phyloP scores from a whole-genome alignment of 2,329 filamentous ascomycete species.

The Colletotrichum sojae region DNA sequence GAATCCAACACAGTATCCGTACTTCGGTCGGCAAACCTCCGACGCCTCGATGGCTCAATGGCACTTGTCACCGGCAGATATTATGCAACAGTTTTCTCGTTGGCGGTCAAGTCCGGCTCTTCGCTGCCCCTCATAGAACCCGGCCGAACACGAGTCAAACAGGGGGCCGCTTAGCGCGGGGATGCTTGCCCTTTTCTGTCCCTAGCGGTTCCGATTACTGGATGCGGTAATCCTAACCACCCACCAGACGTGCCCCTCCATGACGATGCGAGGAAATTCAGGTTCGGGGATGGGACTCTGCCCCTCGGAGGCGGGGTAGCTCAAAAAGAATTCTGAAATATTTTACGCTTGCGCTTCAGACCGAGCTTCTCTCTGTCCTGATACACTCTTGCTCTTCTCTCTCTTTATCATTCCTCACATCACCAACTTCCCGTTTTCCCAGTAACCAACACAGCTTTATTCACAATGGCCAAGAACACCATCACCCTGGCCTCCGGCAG shows the following conservation, averaged over 20 bases:
- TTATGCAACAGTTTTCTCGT: constrained; percentile 5
- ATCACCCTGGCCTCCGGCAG: constrained; percentile 62
- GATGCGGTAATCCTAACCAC: neutral
- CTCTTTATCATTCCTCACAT: neutral
- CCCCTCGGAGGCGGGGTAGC: constrained; percentile 17
- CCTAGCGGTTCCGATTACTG: constrained; percentile 1
- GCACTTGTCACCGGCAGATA: neutral
- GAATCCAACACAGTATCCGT: neutral
- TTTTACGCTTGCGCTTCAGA: neutral
- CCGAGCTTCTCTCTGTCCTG: neutral
- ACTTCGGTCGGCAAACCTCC: neutral
- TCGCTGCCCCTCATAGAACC: constrained; percentile 15
- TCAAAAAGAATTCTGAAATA: neutral
- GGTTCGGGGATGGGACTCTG: neutral
- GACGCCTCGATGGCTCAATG: neutral
- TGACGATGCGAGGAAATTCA: constrained; percentile 12
- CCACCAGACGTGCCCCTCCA: constrained; percentile 14
- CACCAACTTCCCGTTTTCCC: neutral
- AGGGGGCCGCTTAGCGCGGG: constrained; percentile 31
- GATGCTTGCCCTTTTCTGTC: constrained; percentile 24
- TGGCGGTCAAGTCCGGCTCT: neutral
- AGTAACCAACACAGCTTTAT: neutral
- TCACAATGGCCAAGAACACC: constrained; percentile 49
- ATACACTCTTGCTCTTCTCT: neutral
- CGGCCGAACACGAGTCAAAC: constrained; percentile 33